Conservation (phyloP, 768 basidiomycete species). For the Lactarius evosmus region DNA sequence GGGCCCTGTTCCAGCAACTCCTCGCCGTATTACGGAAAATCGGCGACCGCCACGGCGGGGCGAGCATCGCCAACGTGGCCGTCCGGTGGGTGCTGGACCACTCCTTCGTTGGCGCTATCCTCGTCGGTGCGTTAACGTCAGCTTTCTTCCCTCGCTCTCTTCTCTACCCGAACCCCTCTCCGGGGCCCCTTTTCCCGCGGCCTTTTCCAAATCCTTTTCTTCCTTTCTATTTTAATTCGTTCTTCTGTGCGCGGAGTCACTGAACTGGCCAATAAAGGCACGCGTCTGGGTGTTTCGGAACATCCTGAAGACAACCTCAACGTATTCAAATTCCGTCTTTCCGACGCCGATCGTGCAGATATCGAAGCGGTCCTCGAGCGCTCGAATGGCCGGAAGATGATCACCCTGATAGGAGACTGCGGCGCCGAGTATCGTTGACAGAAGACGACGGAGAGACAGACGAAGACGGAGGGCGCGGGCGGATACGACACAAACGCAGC, state of each 20-base stretch:
- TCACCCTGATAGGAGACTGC: constrained; percentile 74
- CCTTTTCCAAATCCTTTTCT: no score
- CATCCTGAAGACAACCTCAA: constrained; percentile 66
- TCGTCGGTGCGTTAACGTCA: constrained; percentile 54
- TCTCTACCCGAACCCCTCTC: not conserved
- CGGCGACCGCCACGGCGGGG: constrained; percentile 61
- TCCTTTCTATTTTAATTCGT: no score
- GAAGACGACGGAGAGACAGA: no score
- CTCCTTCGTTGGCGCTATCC: constrained; percentile 69
- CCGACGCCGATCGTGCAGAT: constrained; percentile 51
- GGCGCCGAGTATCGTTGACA: constrained; percentile 71
- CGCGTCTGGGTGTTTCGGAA: constrained; percentile 71
- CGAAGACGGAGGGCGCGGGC: no score
- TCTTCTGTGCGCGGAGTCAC: no score
- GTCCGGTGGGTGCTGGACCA: constrained; percentile 84
- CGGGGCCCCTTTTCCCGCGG: no score
- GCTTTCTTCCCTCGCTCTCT: not conserved
- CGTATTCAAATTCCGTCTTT: constrained; percentile 58
- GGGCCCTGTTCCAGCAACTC: constrained; percentile 70
- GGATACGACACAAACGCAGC: no score
- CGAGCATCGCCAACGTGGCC: constrained; percentile 74
- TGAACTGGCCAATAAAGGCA: no score
- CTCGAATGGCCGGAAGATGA: constrained; percentile 61
- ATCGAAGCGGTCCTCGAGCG: constrained; percentile 61
- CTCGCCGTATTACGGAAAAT: constrained; percentile 56